phyloP scores from a whole-genome alignment of 1,284 basidiomycete genomes.

The Cystobasidium slooffiae region DNA sequence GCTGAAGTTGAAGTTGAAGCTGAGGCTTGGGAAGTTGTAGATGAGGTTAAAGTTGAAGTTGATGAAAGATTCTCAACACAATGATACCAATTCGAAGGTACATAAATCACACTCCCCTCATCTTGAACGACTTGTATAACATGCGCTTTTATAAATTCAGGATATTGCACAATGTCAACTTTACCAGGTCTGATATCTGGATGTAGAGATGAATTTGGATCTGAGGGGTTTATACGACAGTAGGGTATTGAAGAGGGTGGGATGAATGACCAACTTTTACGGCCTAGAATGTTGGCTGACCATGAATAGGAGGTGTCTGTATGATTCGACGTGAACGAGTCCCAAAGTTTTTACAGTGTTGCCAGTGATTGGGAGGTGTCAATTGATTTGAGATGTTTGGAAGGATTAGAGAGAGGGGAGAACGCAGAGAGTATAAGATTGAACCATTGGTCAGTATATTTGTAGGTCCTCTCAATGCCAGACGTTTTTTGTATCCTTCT shows the following conservation, averaged over 20 bases:
- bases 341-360: too few relatives aligned
- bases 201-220: constrained; percentile 14
- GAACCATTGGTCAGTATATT: too few relatives aligned
- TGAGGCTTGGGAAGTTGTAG: too few relatives aligned
- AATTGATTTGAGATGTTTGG: too few relatives aligned
- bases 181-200: constrained; percentile 48
- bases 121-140: constrained; percentile 53
- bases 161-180: constrained; percentile 48
- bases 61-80: constrained; percentile 48
- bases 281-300: constrained; percentile 63
- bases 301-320: constrained; percentile 63
- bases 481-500: too few relatives aligned
- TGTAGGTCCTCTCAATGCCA: too few relatives aligned
- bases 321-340: not conserved
- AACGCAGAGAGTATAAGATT: too few relatives aligned
- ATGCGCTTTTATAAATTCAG: constrained; percentile 44
- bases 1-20: not conserved
- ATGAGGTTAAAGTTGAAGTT: too few relatives aligned
- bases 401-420: too few relatives aligned
- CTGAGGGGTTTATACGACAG: constrained; percentile 4
- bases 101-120: constrained; percentile 60
- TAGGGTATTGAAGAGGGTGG: constrained; percentile 57
- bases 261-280: constrained; percentile 64
- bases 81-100: constrained; percentile 58
- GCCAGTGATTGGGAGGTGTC: too few relatives aligned